These are phyloP conservation scores for Phytophthora uliginosa DNA, from an alignment of 352 stramenopile genomes.

Conservation along the genomic window DNA sequence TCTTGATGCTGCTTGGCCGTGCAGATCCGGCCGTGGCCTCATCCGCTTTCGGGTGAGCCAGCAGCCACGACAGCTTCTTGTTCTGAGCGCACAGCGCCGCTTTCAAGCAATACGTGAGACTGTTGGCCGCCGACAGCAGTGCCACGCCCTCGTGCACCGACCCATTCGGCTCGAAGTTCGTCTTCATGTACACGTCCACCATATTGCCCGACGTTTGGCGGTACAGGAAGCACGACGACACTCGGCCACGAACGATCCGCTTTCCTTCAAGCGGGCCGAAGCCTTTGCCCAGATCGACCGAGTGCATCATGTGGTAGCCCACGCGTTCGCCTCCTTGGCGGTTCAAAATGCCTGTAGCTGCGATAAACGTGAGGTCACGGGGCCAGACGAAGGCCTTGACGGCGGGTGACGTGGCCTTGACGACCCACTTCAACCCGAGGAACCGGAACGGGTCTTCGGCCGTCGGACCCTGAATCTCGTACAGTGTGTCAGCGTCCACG, in stretches of 20 bases:
- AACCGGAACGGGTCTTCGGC: conserved; percentile 52
- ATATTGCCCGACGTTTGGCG: conserved; percentile 44
- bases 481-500: conserved; percentile 51
- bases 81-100: conserved; percentile 48
- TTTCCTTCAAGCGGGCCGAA: conserved; percentile 43
- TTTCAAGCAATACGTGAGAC: conserved; percentile 50
- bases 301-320: conserved; percentile 68
- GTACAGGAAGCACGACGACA: conserved; percentile 59
- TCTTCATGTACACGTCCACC: conserved; percentile 63
- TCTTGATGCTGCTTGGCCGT: conserved; percentile 18
- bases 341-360: conserved; percentile 55
- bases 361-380: conserved; percentile 58
- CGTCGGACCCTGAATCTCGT: conserved; percentile 45
- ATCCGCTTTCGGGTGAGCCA: conserved; percentile 38
- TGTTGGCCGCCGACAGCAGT: conserved; percentile 41
- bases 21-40: conserved; percentile 22
- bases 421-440: conserved; percentile 56
- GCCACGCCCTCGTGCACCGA: conserved; percentile 42
- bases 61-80: conserved; percentile 65
- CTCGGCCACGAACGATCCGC: conserved; percentile 44
- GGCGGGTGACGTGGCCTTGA: conserved; percentile 32
- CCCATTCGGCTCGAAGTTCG: conserved; percentile 51
- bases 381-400: conserved; percentile 51
- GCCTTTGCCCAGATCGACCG: conserved; percentile 44
- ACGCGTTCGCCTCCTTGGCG: conserved; percentile 54